Percentiles rank a stretch among this genome's conserved stretches.
phyloP scores from a whole-genome alignment of 2,329 filamentous ascomycete species.

The Penicillium brevicompactum region DNA sequence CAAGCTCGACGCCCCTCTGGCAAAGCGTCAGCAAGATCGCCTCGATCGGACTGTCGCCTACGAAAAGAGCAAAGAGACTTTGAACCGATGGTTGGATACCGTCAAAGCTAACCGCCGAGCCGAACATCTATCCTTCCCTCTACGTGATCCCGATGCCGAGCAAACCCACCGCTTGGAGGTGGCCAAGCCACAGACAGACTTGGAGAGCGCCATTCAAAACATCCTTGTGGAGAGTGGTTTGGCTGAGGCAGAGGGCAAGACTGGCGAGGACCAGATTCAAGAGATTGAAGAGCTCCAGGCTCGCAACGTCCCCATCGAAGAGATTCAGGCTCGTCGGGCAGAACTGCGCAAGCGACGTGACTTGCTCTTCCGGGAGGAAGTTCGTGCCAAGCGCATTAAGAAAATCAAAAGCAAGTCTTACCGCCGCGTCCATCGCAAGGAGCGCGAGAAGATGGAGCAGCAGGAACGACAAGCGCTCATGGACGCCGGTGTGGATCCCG shows the following conservation, averaged over 20 bases:
- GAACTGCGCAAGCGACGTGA: slow-evolving; percentile 81
- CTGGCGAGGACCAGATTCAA: slow-evolving; percentile 65
- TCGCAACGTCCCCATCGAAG: slow-evolving; percentile 71
- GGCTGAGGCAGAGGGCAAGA: slow-evolving; percentile 58
- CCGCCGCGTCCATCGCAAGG: slow-evolving; percentile 85
- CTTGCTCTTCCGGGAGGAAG: slow-evolving; percentile 82
- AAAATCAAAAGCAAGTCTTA: slow-evolving; percentile 99
- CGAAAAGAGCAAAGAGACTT: slow-evolving; percentile 85
- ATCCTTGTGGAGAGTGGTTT: slow-evolving; percentile 91
- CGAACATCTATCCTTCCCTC: slow-evolving; percentile 85
- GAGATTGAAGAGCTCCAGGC: slow-evolving; percentile 70
- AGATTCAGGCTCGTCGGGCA: slow-evolving; percentile 70
- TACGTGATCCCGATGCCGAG: slow-evolving; percentile 69
- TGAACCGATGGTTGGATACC: slow-evolving; percentile 90
- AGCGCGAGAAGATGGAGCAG: slow-evolving; percentile 62
- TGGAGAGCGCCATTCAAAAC: slow-evolving; percentile 81
- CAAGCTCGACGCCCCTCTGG: slow-evolving; percentile 79
- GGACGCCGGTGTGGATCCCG: slow-evolving; percentile 61
- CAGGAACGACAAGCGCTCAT: slow-evolving; percentile 60
- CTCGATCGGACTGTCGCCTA: slow-evolving; percentile 81
- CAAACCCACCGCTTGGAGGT: slow-evolving; percentile 57
- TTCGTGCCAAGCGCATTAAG: slow-evolving; percentile 88
- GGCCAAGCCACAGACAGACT: slow-evolving; percentile 71
- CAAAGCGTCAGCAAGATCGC: slow-evolving; percentile 82
- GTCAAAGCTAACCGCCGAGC: slow-evolving; percentile 91